Evolutionary conservation across 306 rosid species (phyloP).

Genomic region (Biancaea sappan): DNA sequence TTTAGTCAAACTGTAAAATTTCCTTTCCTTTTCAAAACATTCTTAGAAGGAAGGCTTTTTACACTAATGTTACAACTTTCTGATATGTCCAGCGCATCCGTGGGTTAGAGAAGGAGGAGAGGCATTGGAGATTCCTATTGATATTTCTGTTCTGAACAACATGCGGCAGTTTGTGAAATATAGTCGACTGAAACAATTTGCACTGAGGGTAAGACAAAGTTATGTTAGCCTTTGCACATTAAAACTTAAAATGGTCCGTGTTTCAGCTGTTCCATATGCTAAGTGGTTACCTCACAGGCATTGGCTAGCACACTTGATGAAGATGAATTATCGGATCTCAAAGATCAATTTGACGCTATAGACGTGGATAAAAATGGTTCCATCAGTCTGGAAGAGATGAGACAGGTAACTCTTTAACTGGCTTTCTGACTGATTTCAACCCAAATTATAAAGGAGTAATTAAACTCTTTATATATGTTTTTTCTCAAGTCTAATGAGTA

Average conservation of each 20-base stretch:
- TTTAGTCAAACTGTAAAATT: conserved; percentile 8
- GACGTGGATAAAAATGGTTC: conserved; percentile 86
- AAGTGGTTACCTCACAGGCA: conserved; percentile 55
- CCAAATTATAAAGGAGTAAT: not conserved
- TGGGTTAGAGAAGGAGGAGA: conserved; percentile 93
- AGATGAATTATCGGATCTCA: conserved; percentile 76
- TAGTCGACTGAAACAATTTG: conserved; percentile 84
- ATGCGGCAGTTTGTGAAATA: conserved; percentile 82
- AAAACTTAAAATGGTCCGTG: not conserved
- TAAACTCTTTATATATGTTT: not conserved
- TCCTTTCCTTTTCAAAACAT: not conserved
- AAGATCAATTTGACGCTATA: conserved; percentile 80
- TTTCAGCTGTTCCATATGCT: conserved; percentile 5
- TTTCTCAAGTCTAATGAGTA: conserved; percentile 21
- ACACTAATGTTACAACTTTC: conserved; percentile 18
- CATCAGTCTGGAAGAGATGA: conserved; percentile 91
- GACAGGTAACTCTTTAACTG: conserved; percentile 54
- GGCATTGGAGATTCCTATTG: conserved; percentile 84
- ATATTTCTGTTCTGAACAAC: conserved; percentile 77
- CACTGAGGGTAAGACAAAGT: conserved; percentile 61
- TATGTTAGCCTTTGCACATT: conserved; percentile 12
- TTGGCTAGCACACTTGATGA: conserved; percentile 80
- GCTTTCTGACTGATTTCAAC: conserved; percentile 8
- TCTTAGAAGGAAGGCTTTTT: not conserved
- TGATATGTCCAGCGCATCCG: conserved; percentile 65